Conservation (phyloP, 805 yeast species). For the Phaffomyces opuntiae region DNA sequence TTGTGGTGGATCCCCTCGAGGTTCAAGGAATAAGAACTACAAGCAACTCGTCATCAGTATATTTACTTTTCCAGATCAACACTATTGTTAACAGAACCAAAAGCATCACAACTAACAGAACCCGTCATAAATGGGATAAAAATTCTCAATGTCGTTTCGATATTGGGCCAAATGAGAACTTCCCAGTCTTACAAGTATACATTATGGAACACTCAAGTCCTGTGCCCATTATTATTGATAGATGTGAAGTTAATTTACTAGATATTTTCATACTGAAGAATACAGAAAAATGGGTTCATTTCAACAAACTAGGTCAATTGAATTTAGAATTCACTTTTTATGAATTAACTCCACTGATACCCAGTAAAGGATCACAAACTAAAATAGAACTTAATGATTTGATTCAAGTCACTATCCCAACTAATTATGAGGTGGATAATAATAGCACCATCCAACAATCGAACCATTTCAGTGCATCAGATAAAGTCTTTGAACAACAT, state of each 20-base stretch:
- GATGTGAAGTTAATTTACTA: constrained; percentile 12
- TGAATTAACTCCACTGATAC: constrained; percentile 19
- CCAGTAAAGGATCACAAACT: constrained; percentile 5
- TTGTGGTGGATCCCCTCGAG: constrained; percentile 22
- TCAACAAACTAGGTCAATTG: constrained; percentile 13
- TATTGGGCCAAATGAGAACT: constrained; percentile 9
- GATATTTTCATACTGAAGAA: constrained; percentile 13
- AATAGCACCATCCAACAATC: no score
- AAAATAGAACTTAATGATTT: neutral
- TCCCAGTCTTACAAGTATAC: constrained; percentile 10
- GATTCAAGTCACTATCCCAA: neutral
- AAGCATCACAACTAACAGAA: neutral
- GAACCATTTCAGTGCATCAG: constrained; percentile 13
- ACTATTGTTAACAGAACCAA: constrained; percentile 14
- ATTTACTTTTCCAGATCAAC: constrained; percentile 19
- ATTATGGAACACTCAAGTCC: constrained; percentile 13
- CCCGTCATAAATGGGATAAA: constrained; percentile 13
- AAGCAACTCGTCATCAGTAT: constrained; percentile 3
- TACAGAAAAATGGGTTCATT: constrained; percentile 9
- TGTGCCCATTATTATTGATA: constrained; percentile 12
- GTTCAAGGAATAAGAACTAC: constrained; percentile 8
- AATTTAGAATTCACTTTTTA: constrained; percentile 20
- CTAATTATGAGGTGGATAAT: no score
- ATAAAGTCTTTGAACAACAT: constrained; percentile 18
- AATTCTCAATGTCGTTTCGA: constrained; percentile 21